These are phyloP conservation scores for Syzygium oleosum DNA, from an alignment of 345 rosid genomes.

Conservation along the genomic window DNA sequence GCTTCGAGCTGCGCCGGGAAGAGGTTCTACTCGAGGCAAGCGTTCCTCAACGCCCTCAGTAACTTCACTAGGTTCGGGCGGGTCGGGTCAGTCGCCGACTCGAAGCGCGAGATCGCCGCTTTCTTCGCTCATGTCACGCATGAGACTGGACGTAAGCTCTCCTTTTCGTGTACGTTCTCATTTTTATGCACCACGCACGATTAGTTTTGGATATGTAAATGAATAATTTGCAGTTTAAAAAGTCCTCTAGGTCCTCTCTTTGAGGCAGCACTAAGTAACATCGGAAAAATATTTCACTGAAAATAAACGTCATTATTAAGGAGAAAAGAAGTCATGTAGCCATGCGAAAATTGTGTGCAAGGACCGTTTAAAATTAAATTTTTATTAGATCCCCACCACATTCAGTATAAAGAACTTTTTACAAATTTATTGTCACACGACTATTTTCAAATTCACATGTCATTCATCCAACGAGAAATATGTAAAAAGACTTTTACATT, in stretches of 20 bases:
- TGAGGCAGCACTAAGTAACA: too few relatives aligned
- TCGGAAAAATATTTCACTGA: too few relatives aligned
- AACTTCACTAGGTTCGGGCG: constrained; percentile 47
- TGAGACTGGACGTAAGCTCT: constrained; percentile 68
- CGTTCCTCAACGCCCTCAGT: constrained; percentile 40
- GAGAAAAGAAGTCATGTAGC: too few relatives aligned
- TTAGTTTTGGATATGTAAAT: background rate
- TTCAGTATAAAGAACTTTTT: too few relatives aligned
- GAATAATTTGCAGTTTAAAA: too few relatives aligned
- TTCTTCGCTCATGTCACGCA: constrained; percentile 81
- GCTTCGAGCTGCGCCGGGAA: constrained; percentile 45
- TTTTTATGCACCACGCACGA: background rate
- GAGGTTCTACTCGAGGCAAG: constrained; percentile 45
- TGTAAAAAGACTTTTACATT: too few relatives aligned
- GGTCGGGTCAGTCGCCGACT: constrained; percentile 33
- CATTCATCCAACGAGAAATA: background rate
- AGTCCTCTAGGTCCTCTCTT: too few relatives aligned
- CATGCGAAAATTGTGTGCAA: too few relatives aligned
- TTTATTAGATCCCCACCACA: too few relatives aligned
- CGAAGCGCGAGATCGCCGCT: constrained; percentile 67
- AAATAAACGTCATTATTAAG: too few relatives aligned
- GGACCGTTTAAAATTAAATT: too few relatives aligned
- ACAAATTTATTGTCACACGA: background rate
- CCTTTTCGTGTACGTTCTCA: background rate
- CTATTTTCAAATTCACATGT: too few relatives aligned